Evolutionary conservation across 2,329 filamentous ascomycete genomes (phyloP).

Genomic region (Fusarium sp.): DNA sequence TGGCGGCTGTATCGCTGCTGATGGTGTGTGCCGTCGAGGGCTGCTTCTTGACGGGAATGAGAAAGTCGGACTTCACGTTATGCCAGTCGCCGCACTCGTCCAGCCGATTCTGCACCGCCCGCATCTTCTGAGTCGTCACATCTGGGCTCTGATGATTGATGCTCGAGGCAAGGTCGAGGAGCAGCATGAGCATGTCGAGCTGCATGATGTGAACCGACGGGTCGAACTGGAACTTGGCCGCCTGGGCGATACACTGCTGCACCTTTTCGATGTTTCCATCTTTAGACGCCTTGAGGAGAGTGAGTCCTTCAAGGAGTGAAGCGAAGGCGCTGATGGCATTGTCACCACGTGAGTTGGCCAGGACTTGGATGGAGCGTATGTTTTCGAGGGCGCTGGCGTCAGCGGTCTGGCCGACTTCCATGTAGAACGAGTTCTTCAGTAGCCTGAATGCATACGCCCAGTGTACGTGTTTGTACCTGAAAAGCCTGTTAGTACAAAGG

Average conservation of each 20-base stretch:
- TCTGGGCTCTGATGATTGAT: slow-evolving; percentile 72
- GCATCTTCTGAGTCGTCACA: slow-evolving; percentile 69
- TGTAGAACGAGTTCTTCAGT: slow-evolving; percentile 75
- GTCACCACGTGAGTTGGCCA: slow-evolving; percentile 72
- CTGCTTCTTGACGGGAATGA: slow-evolving; percentile 67
- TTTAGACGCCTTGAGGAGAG: slow-evolving; percentile 73
- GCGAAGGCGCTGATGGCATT: slow-evolving; percentile 73
- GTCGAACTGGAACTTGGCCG: slow-evolving; percentile 77
- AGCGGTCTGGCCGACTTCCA: slow-evolving; percentile 69
- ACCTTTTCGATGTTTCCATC: slow-evolving; percentile 76
- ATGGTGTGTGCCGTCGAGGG: slow-evolving; percentile 61
- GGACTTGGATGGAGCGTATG: slow-evolving; percentile 69
- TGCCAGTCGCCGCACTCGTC: slow-evolving; percentile 67
- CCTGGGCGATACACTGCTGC: slow-evolving; percentile 79
- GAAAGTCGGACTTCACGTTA: slow-evolving; percentile 60
- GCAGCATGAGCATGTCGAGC: slow-evolving; percentile 72
- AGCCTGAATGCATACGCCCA: slow-evolving; percentile 86
- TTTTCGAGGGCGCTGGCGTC: slow-evolving; percentile 76
- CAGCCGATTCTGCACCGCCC: slow-evolving; percentile 69
- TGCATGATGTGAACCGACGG: slow-evolving; percentile 71
- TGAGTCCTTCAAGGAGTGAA: slow-evolving; percentile 75
- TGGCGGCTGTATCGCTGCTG: slow-evolving; percentile 66
- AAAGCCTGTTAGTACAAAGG: slow-evolving; percentile 17
- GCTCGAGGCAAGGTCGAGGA: slow-evolving; percentile 77
- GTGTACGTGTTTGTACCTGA: slow-evolving; percentile 71